Evolutionary conservation across 176 grass and related monocot species (phyloP).

Genomic region (Ananas comosus): DNA sequence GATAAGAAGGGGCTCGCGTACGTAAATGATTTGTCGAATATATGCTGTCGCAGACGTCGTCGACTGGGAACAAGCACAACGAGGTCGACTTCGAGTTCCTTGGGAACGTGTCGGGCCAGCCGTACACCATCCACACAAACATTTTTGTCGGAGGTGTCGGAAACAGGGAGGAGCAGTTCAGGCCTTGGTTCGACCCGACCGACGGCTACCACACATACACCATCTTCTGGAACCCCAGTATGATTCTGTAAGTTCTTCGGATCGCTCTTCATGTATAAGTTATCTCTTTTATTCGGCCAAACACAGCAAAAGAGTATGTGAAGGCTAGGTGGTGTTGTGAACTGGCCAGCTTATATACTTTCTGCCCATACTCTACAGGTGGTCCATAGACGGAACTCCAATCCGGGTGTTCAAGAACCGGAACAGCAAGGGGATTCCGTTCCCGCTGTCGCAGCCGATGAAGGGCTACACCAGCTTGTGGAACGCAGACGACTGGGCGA

Average conservation of each 20-base stretch:
- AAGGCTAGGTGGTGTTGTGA: no score
- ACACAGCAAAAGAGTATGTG: no score
- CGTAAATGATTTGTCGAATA: neutral
- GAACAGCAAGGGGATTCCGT: constrained; percentile 20
- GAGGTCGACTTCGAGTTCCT: constrained; percentile 86
- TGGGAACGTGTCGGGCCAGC: constrained; percentile 41
- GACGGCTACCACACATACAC: constrained; percentile 65
- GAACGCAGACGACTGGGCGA: constrained; percentile 71
- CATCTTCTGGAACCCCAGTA: constrained; percentile 68
- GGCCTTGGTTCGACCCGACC: constrained; percentile 56
- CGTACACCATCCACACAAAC: constrained; percentile 73
- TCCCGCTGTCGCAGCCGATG: constrained; percentile 48
- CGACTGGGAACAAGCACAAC: constrained; percentile 38
- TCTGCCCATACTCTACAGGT: constrained; percentile 13
- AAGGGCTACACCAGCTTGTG: constrained; percentile 46
- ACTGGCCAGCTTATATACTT: no score
- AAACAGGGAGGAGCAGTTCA: constrained; percentile 56
- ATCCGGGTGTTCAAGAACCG: constrained; percentile 65
- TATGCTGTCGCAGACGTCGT: constrained; percentile 30
- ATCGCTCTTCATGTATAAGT: no score
- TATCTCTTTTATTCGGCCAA: no score
- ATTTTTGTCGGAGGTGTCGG: constrained; percentile 49
- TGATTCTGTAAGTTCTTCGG: constrained; percentile 33
- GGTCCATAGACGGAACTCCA: constrained; percentile 39
- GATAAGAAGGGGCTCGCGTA: neutral